Evolutionary conservation across 345 rosid genomes (phyloP), one percentile per base, ranked within the genome.

Genomic region (Angophora floribunda): DNA sequence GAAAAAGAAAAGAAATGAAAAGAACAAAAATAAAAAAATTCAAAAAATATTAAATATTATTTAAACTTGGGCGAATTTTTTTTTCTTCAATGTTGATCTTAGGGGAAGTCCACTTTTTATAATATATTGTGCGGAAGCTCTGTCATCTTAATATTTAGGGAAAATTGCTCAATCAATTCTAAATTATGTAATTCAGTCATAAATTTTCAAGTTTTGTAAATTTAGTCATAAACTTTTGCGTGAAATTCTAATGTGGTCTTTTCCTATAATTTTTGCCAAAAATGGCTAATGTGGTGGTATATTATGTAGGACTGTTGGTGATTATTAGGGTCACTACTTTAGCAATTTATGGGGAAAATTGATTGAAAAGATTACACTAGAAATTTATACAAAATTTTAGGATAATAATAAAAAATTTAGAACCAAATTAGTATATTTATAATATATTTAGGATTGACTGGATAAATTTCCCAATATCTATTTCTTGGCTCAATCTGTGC

Each of bases 141-240:
- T 63, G 17, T n/a, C 75, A 63, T 63, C 32, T n/a, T 17, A n/a
- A 63, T 63, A n/a, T n/a, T 13, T 63, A 52, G 28, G 9, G 30
- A 63, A 63, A 28, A 63, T 63, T n/a, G 9, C 19, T 9, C 9
- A 10, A 89, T 91, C 50, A 93, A 92, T 92, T 85, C 32, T 59
- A 17, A 16, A 32, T n/a, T 32, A 16, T 1, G 14, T 1, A 7
- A 9, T 8, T 6, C 32, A 49, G 6, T 41, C 10, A 32, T 52
- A 3, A 22, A n/a, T 12, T 11, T 85, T 70, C 1, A 15, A 41
- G 4, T 11, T 53, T 32, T 55, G 36, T 3, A 12, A 17, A 36
- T 17, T 70, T 36, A 17, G 1, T 70, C 26, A 3, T 36, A 70
- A 70, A 70, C 5, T 1, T 70, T 70, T 36, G 6, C 21, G 1